Evolutionary conservation across 2,329 filamentous ascomycete genomes (phyloP).

Genomic region (Diaporthe caulivora): DNA sequence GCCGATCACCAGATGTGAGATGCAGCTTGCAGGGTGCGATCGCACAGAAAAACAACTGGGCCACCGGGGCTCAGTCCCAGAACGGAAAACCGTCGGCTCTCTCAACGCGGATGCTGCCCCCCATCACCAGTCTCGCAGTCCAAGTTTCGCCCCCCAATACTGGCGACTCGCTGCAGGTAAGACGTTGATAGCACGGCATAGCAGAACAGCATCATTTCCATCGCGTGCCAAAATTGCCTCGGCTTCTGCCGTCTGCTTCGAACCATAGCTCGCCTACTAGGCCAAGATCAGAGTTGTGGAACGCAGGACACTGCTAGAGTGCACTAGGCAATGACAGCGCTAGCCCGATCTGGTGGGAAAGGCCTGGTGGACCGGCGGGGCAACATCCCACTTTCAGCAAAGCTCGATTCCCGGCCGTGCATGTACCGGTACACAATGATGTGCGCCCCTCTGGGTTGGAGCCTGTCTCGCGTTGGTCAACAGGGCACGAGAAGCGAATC

Average conservation of each 20-base stretch:
- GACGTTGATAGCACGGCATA: background rate
- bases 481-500: constrained; percentile 15
- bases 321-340: background rate
- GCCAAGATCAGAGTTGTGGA: background rate
- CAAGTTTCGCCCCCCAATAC: background rate
- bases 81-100: background rate
- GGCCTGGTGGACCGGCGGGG: background rate
- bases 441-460: background rate
- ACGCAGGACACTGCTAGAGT: too few relatives aligned
- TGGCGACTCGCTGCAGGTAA: too few relatives aligned
- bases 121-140: background rate
- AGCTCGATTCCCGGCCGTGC: background rate
- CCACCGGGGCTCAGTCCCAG: background rate
- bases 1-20: constrained; percentile 30
- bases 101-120: background rate
- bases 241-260: constrained; percentile 12
- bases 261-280: background rate
- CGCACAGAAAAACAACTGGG: constrained; percentile 10
- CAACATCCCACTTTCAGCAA: constrained; percentile 4
- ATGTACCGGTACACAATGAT: constrained; percentile 1
- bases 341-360: background rate
- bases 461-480: background rate
- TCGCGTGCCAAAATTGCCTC: constrained; percentile 2
- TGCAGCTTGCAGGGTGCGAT: constrained; percentile 32
- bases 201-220: background rate